Evolutionary conservation across 768 basidiomycete species (phyloP).

Genomic region (Nidula microcarpa): DNA sequence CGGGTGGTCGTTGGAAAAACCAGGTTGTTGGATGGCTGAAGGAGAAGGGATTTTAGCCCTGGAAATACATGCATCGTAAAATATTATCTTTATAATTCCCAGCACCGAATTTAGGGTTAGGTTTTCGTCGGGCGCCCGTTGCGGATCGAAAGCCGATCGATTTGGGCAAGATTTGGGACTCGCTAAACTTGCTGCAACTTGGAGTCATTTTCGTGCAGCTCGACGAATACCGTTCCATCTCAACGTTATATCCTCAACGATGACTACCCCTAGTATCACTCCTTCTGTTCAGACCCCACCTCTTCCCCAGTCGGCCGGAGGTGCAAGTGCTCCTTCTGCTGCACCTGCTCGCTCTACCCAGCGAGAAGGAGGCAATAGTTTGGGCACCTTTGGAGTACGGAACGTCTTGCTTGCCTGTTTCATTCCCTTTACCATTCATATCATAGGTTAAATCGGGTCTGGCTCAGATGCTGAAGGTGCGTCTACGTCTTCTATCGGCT

Average conservation of each 20-base stretch:
- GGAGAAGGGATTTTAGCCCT: slow-evolving; percentile 55
- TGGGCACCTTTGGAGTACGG: slow-evolving; percentile 72
- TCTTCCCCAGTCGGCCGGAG: slow-evolving; percentile 36
- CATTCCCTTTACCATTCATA: not conserved
- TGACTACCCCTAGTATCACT: slow-evolving; percentile 6
- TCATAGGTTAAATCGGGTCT: slow-evolving; percentile 86
- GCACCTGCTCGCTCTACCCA: slow-evolving; percentile 53
- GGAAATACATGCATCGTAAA: no score
- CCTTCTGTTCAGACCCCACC: slow-evolving; percentile 28
- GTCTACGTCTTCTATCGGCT: not conserved
- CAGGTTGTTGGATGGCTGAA: slow-evolving; percentile 62
- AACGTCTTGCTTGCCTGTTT: slow-evolving; percentile 6
- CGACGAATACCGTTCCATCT: no score
- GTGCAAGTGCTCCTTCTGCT: slow-evolving; percentile 32
- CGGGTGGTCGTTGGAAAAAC: slow-evolving; percentile 62
- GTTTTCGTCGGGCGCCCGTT: slow-evolving; percentile 12
- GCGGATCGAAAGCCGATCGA: slow-evolving; percentile 12
- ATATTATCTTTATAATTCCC: no score
- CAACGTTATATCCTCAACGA: not conserved
- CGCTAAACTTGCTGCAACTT: no score
- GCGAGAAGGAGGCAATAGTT: slow-evolving; percentile 51
- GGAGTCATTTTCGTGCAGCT: no score
- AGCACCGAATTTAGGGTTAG: slow-evolving; percentile 24
- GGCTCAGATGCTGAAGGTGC: slow-evolving; percentile 94
- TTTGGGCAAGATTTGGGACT: not conserved